Percentiles rank a stretch among this genome's conserved stretches.
These are phyloP conservation scores for Angomonas deanei DNA, from an alignment of 208 protist genomes.

Conservation along the genomic window DNA sequence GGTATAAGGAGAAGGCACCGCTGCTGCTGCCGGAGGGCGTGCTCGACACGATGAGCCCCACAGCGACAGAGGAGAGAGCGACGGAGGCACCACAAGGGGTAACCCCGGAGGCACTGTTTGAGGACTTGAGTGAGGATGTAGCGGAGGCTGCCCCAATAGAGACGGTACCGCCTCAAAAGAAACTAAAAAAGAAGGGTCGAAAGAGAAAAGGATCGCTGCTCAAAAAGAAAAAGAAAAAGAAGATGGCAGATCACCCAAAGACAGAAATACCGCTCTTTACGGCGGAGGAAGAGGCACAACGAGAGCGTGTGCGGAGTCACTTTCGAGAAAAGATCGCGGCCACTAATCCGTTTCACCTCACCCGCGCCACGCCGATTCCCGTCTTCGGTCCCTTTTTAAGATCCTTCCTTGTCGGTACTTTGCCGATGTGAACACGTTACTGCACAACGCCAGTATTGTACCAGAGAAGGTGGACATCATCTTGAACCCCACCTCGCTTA, in stretches of 20 bases:
- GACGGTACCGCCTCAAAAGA: neutral
- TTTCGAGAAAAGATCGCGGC: constrained; percentile 33
- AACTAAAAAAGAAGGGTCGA: neutral
- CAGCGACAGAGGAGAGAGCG: neutral
- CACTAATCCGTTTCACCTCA: constrained; percentile 51
- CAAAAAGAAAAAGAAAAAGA: constrained; percentile 1
- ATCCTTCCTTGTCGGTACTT: constrained; percentile 83
- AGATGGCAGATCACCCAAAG: neutral
- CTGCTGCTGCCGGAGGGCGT: neutral
- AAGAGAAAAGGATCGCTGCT: too few species aligned
- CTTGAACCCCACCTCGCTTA: constrained; percentile 72
- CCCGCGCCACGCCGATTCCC: constrained; percentile 67
- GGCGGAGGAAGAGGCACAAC: neutral
- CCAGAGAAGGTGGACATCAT: constrained; percentile 83
- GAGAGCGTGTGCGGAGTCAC: constrained; percentile 10
- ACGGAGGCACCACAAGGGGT: too few species aligned
- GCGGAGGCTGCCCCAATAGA: constrained; percentile 1
- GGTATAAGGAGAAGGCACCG: neutral
- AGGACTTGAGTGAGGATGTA: constrained; percentile 7
- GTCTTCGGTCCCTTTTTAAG: constrained; percentile 57
- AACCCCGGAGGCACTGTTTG: constrained; percentile 20
- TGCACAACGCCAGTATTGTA: constrained; percentile 84
- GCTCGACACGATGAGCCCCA: too few species aligned
- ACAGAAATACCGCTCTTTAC: neutral
- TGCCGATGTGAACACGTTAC: constrained; percentile 76